phyloP scores from a whole-genome alignment of 2,329 filamentous ascomycete species.

The Cladosporium sp. region DNA sequence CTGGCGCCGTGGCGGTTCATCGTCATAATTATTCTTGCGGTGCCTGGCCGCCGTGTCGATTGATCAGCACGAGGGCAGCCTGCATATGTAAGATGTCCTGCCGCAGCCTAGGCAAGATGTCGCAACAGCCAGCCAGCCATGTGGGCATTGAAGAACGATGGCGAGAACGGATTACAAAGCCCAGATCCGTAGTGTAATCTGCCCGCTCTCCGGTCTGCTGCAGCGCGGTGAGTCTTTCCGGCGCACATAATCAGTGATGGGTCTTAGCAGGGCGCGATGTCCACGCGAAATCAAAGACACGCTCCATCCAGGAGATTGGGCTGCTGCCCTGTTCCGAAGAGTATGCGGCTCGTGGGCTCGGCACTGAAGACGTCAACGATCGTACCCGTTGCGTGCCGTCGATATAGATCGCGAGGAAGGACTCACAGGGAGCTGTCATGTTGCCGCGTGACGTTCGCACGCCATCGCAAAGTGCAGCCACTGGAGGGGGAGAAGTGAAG shows the following conservation, averaged over 20 bases:
- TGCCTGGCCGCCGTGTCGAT: slow-evolving; percentile 3
- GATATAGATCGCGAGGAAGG: not conserved
- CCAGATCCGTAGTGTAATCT: not conserved
- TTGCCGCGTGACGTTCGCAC: slow-evolving; percentile 9
- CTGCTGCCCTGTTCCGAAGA: not conserved
- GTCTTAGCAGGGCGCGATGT: not conserved
- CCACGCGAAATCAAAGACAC: slow-evolving; percentile 3
- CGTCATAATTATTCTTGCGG: not conserved
- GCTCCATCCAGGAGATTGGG: slow-evolving; percentile 5
- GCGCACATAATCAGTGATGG: not conserved
- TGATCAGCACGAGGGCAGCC: slow-evolving; percentile 1
- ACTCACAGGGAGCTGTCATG: not conserved
- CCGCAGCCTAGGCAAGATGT: not conserved
- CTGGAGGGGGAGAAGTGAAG: not conserved
- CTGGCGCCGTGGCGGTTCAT: not conserved
- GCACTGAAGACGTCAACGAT: slow-evolving; percentile 9
- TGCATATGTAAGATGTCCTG: not conserved
- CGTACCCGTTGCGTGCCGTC: not conserved
- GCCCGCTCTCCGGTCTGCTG: not conserved
- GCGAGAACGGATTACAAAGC: not conserved
- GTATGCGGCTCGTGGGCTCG: not conserved
- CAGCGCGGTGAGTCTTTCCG: not conserved
- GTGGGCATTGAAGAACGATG: not conserved
- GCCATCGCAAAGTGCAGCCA: slow-evolving; percentile 1
- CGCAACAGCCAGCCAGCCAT: not conserved